phyloP scores from a whole-genome alignment of 2,329 filamentous ascomycete species.

The Mariannaea elegans region DNA sequence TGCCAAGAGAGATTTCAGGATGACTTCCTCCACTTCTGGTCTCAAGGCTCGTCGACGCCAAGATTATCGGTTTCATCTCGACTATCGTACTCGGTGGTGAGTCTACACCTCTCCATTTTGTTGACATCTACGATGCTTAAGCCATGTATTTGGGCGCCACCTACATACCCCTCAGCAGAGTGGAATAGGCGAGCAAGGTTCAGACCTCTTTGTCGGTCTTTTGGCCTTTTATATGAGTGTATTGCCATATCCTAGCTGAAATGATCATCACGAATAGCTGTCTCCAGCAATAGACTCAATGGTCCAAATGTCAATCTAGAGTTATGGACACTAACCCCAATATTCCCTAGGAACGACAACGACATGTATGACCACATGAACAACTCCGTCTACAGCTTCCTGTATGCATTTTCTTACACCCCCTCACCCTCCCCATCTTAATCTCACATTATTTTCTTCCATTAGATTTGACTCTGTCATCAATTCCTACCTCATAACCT shows the following conservation, averaged over 20 bases:
- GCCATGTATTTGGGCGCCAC: background rate
- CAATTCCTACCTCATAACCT: conserved; percentile 85
- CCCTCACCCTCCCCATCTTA: background rate
- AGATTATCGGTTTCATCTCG: conserved; percentile 81
- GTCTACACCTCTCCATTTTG: conserved; percentile 24
- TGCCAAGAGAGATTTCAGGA: background rate
- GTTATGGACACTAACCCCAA: conserved; percentile 17
- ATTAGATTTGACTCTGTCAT: conserved; percentile 84
- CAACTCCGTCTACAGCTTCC: conserved; percentile 85
- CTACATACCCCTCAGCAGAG: background rate
- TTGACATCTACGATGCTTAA: background rate
- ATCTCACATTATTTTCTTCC: background rate
- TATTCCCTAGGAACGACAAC: conserved; percentile 77
- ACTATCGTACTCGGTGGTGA: conserved; percentile 89
- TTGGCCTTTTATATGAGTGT: background rate
- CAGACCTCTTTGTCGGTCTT: background rate
- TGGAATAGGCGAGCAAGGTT: background rate
- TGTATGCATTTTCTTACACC: conserved; percentile 56
- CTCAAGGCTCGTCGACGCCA: conserved; percentile 70
- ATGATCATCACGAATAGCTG: too few species aligned
- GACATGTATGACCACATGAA: conserved; percentile 97
- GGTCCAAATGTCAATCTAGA: too few species aligned
- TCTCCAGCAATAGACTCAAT: too few species aligned
- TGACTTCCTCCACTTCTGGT: conserved; percentile 32
- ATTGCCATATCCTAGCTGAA: background rate